phyloP scores from a whole-genome alignment of 2,329 filamentous ascomycete species.

The Purpureocillium lavendulum region DNA sequence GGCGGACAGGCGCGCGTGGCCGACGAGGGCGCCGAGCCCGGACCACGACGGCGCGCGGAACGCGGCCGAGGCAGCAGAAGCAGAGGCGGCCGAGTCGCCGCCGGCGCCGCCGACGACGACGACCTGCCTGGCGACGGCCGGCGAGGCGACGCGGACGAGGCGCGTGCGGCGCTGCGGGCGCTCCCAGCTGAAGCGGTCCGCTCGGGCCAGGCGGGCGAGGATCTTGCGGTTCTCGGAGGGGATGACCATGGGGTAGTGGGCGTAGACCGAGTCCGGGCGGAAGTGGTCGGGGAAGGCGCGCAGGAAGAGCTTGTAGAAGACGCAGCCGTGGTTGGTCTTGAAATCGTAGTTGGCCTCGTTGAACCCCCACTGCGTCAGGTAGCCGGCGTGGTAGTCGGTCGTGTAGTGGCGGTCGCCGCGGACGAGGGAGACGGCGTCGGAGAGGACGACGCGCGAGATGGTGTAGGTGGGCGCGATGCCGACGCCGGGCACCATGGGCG shows the following conservation, averaged over 20 bases:
- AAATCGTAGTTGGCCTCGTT: slow-evolving; percentile 65
- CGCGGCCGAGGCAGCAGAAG: too few species aligned
- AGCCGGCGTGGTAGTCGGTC: slow-evolving; percentile 63
- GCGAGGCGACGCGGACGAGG: slow-evolving; percentile 50
- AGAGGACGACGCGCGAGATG: slow-evolving; percentile 67
- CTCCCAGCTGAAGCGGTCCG: slow-evolving; percentile 61
- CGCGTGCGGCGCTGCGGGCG: slow-evolving; percentile 44
- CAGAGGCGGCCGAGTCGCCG: too few species aligned
- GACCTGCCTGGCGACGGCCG: slow-evolving; percentile 52
- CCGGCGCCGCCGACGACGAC: too few species aligned
- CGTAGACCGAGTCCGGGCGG: slow-evolving; percentile 69
- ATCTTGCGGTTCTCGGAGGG: slow-evolving; percentile 67
- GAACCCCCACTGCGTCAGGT: slow-evolving; percentile 79
- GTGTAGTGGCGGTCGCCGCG: slow-evolving; percentile 75
- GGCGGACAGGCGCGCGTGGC: slow-evolving; percentile 34
- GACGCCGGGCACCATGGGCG: slow-evolving; percentile 64
- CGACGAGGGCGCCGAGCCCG: slow-evolving; percentile 55
- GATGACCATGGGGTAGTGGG: slow-evolving; percentile 66
- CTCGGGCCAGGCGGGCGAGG: slow-evolving; percentile 57
- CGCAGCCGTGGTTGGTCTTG: slow-evolving; percentile 69
- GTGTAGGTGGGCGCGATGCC: slow-evolving; percentile 71
- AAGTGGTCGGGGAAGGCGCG: slow-evolving; percentile 76
- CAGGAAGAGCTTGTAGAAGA: slow-evolving; percentile 78
- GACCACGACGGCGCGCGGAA: too few species aligned
- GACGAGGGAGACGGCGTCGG: slow-evolving; percentile 71